Evolutionary conservation across 1,284 basidiomycete species (phyloP), one percentile per base, ranked within the genome.

Genomic region (Microbotryum silenes-acaulis): DNA sequence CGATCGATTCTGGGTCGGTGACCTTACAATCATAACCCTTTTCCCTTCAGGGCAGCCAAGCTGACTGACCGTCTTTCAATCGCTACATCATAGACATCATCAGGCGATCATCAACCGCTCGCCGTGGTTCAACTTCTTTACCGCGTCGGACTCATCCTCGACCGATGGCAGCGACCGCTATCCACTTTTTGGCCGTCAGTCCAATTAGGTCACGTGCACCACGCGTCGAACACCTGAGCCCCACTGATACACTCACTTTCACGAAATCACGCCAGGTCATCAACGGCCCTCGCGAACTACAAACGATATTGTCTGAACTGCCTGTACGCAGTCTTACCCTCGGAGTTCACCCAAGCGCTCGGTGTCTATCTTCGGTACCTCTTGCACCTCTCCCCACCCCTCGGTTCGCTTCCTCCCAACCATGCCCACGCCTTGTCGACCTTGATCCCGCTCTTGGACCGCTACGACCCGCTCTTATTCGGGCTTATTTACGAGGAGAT

Each of bases 401-500:
- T 58, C 71, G 75, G 14, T 58, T 70, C 21, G 48, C 67, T 2
- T 72, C 74, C 20, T 68, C 75, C 16, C 58, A 54, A 20, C 51
- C 54, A 44, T 21, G 59, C 63, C n/a, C 59, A 62, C 20, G 57
- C 56, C 20, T 46, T 63, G 47, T 59, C 56, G 25, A 62, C 64
- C 52, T 62, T 62, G 51, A 55, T 96, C 0, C 88, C 88, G 3
- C 78, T 94, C 16, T 79, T 91, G 33, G 88, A 91, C 62, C 83
- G 90, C 33, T 93, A 89, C 72, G 89, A 92, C 67, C 83, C 84
- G 3, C 83, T 91, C 56, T 82, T 96, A 29, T 85, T 87, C 31
- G 84, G 83, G 60, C 86, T 92, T 2, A 87, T 88, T 37, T 90
- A 91, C 70, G 86, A 89, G 68, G 83, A 85, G 67, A 91, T 96